Evolutionary conservation across 495 filamentous ascomycete species (phyloP).

Genomic region (Penicillium roqueforti): DNA sequence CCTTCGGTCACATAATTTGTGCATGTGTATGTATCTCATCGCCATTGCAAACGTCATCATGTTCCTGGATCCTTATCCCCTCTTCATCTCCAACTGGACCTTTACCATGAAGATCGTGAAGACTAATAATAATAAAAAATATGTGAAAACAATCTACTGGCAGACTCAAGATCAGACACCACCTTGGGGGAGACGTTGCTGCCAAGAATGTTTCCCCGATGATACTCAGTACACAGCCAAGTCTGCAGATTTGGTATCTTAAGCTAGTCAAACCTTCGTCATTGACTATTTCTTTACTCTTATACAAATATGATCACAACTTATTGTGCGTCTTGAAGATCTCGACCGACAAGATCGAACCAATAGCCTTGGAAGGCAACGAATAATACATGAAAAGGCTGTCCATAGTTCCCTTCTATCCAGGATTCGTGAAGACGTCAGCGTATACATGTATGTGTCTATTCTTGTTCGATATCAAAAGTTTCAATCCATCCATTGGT

Average conservation of each 20-base stretch:
- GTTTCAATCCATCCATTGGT: neutral
- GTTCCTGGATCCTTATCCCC: neutral
- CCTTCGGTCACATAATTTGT: constrained; percentile 21
- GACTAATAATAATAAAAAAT: neutral
- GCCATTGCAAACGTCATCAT: neutral
- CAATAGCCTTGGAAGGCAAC: neutral
- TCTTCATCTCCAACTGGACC: neutral
- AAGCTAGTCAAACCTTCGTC: neutral
- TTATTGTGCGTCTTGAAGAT: neutral
- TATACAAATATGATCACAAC: neutral
- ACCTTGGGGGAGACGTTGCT: neutral
- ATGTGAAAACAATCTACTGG: neutral
- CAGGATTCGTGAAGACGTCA: neutral
- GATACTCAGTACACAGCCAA: neutral
- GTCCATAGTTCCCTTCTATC: neutral
- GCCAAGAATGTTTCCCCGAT: neutral
- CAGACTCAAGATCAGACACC: neutral
- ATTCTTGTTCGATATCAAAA: neutral
- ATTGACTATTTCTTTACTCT: neutral
- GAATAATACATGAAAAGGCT: neutral
- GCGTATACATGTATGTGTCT: neutral
- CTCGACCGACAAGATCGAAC: neutral
- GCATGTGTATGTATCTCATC: constrained; percentile 18
- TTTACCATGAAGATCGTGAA: neutral
- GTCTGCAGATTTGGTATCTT: neutral